A percentile compares a stretch with the other conserved stretches of the same genome.
Conservation (phyloP, 257 asterid genomes). For the Vinca minor region DNA sequence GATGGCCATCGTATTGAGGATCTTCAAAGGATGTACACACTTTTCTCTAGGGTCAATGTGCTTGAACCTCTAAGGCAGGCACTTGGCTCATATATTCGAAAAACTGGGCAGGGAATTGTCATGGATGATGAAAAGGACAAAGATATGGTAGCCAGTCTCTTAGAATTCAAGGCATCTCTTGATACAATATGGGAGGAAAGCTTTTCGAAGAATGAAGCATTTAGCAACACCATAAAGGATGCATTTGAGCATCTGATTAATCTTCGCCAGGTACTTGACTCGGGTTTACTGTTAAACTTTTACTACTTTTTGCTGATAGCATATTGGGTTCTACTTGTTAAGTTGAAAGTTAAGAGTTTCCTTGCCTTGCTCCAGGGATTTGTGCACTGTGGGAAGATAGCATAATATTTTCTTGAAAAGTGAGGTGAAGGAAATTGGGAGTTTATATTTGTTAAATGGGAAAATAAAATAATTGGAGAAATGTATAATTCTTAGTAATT, state of each 20-base stretch:
- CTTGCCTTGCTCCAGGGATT: no score
- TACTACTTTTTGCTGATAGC: neutral
- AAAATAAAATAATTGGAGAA: no score
- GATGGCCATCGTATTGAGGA: slow-evolving; percentile 86
- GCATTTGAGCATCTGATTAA: slow-evolving; percentile 93
- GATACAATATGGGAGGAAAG: slow-evolving; percentile 92
- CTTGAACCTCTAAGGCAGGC: slow-evolving; percentile 78
- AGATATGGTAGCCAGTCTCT: slow-evolving; percentile 82
- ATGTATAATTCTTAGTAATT: no score
- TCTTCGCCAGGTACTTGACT: slow-evolving; percentile 69
- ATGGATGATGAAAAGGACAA: slow-evolving; percentile 97
- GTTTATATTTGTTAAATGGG: no score
- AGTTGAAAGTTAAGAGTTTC: neutral
- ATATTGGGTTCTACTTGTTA: neutral
- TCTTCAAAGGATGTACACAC: slow-evolving; percentile 76
- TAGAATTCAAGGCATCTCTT: slow-evolving; percentile 83
- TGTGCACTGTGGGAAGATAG: no score
- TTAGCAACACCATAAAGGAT: slow-evolving; percentile 90
- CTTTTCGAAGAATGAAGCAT: slow-evolving; percentile 71
- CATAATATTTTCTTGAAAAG: no score
- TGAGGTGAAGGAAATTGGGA: neutral
- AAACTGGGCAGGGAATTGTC: slow-evolving; percentile 81
- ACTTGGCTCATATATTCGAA: slow-evolving; percentile 73
- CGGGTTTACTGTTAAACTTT: slow-evolving; percentile 1
- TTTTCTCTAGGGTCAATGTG: slow-evolving; percentile 65